These are phyloP conservation scores for Sphaceloma murrayae DNA, from an alignment of 2,329 filamentous ascomycete species.

Conservation along the genomic window DNA sequence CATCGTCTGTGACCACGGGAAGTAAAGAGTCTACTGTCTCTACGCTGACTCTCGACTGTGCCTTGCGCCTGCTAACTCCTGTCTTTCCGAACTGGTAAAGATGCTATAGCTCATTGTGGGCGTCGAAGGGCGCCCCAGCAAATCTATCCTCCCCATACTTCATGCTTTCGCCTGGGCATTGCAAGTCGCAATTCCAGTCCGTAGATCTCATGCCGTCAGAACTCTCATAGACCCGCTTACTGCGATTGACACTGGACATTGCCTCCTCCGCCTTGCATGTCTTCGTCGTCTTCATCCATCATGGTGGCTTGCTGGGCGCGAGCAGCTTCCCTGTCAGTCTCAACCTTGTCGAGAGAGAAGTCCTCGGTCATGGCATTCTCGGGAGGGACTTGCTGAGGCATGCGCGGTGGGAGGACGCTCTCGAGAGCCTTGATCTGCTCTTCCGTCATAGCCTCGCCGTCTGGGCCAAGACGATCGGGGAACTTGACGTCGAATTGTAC, in stretches of 20 bases:
- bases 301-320: constrained; percentile 51
- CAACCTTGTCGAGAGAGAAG: constrained; percentile 76
- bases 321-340: constrained; percentile 52
- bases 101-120: constrained; percentile 9
- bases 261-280: constrained; percentile 55
- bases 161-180: constrained; percentile 1
- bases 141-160: not conserved
- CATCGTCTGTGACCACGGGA: no score
- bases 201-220: no score
- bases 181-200: no score
- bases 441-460: constrained; percentile 43
- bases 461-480: constrained; percentile 49
- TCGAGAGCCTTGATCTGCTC: constrained; percentile 71
- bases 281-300: constrained; percentile 56
- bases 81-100: not conserved
- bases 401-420: constrained; percentile 67
- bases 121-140: not conserved
- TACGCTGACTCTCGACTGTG: not conserved
- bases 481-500: constrained; percentile 98
- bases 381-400: constrained; percentile 58
- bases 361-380: constrained; percentile 84
- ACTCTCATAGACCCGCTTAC: no score
- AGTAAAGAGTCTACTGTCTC: constrained; percentile 9
- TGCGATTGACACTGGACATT: constrained; percentile 81
- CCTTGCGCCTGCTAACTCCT: constrained; percentile 5